These are phyloP conservation scores for Leishmania braziliensis DNA, from an alignment of 208 protist species.

Conservation along the genomic window DNA sequence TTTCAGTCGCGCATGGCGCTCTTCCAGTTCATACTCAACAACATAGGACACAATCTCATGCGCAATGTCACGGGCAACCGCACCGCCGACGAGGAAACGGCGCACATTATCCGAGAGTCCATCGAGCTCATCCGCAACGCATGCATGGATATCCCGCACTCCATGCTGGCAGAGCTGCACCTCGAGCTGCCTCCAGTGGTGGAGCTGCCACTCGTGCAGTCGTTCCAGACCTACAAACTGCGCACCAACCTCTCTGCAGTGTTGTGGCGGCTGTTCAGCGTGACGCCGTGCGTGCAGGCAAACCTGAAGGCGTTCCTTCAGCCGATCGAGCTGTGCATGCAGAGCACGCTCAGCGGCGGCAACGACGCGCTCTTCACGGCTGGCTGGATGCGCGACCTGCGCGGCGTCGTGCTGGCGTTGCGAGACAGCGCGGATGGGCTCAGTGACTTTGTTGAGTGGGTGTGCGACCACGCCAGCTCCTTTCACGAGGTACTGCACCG, in stretches of 20 bases:
- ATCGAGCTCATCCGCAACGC: slow-evolving; percentile 77
- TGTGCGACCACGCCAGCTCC: slow-evolving; percentile 44
- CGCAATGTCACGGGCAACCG: slow-evolving; percentile 37
- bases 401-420: slow-evolving; percentile 64
- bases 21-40: slow-evolving; percentile 87
- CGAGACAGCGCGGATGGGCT: slow-evolving; percentile 44
- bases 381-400: slow-evolving; percentile 86
- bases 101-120: slow-evolving; percentile 67
- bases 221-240: slow-evolving; percentile 75
- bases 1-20: slow-evolving; percentile 69
- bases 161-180: slow-evolving; percentile 54
- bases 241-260: slow-evolving; percentile 73
- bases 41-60: slow-evolving; percentile 80
- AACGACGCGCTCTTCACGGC: slow-evolving; percentile 68
- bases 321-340: slow-evolving; percentile 73
- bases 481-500: slow-evolving; percentile 54
- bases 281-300: slow-evolving; percentile 37
- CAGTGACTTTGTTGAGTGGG: slow-evolving; percentile 83
- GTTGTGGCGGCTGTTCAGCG: slow-evolving; percentile 58
- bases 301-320: slow-evolving; percentile 55
- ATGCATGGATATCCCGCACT: slow-evolving; percentile 57
- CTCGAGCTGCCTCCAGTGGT: slow-evolving; percentile 78
- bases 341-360: slow-evolving; percentile 51
- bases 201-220: slow-evolving; percentile 80
- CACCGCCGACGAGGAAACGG: slow-evolving; percentile 56